A percentile compares a stretch with the other conserved stretches of the same genome.
phyloP scores from a whole-genome alignment of 768 basidiomycete genomes.

The Lentinus brumalis region DNA sequence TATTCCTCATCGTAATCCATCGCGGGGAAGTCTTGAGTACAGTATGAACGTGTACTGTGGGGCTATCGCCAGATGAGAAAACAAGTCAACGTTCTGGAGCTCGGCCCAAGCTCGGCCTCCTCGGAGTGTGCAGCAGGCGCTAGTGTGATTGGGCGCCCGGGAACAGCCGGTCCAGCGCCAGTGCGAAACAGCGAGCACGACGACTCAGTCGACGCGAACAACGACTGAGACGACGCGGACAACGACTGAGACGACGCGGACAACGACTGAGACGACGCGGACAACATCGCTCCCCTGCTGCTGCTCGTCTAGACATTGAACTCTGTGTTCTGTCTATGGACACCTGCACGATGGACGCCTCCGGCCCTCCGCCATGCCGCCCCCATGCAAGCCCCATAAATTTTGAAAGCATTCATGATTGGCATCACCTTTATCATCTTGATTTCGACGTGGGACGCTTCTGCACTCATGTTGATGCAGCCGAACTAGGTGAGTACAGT shows the following conservation, averaged over 20 bases:
- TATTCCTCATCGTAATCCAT: conserved; percentile 21
- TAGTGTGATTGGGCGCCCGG: conserved; percentile 6
- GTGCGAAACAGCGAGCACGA: not conserved
- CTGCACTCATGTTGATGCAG: conserved; percentile 93
- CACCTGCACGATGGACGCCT: conserved; percentile 5
- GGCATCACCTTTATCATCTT: conserved; percentile 83
- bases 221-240: too few relatives aligned
- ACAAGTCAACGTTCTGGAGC: not conserved
- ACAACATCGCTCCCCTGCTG: not conserved
- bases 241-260: too few relatives aligned
- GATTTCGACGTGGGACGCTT: conserved; percentile 85
- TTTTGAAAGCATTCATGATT: conserved; percentile 67
- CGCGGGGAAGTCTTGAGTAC: not conserved
- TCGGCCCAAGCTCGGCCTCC: too few relatives aligned
- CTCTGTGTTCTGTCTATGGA: conserved; percentile 10
- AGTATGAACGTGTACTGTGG: not conserved
- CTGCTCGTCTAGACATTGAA: not conserved
- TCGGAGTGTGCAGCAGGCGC: not conserved
- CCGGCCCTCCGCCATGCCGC: conserved; percentile 24
- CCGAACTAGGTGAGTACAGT: conserved; percentile 69
- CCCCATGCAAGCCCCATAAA: conserved; percentile 53
- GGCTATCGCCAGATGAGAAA: not conserved
- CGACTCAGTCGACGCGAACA: not conserved
- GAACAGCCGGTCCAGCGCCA: conserved; percentile 1
- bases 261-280: not conserved